Evolutionary conservation across 2,329 filamentous ascomycete genomes (phyloP), one percentile per base, ranked within the genome.

Genomic region (Sporothrix variecibatus): DNA sequence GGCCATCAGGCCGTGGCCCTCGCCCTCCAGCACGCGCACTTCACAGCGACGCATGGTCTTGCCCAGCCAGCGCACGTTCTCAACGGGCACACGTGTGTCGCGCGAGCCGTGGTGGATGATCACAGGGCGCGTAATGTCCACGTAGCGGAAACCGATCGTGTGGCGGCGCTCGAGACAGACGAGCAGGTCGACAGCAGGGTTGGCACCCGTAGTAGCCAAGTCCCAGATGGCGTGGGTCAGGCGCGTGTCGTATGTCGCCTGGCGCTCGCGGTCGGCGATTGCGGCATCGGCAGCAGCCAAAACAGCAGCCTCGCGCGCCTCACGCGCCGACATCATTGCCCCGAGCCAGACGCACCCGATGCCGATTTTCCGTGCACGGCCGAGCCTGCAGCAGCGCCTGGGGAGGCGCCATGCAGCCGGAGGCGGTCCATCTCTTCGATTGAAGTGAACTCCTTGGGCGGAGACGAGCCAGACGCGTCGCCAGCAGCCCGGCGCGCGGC

Each of bases 1-100:
- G 0, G 96, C 96, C 96, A 99, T 99, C 31, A 99, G 85, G 0
- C 96, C 95, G 80, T 99, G 96, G 2, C 95, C 94, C 82, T 99
- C 95, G 6, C 93, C 94, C 77, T 97, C 93, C 2, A 99, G 86
- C 15, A 75, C 74, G 23, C 74, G 74, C 40, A 75, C 74, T 58
- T 75, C 74, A 49, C 74, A 75, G 38, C 74, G 74, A 43, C 74
- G 74, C 5, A 99, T 98, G 58, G 93, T 93, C 82, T 95, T 95
- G 74, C 94, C 95, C 8, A 99, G 87, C 96, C 96, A 99, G 77
- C 92, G 89, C 28, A 98, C 94, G 79, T 99, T 99, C 74, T 97
- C 96, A 17, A 97, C 92, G 0, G 96, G 96, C 1, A 99, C 96
- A 31, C 96, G 89, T 7, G 92, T 94, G 80, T 99, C 96, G 78